phyloP scores from a whole-genome alignment of 192 early-diverging fungal genomes.

The Pilobolus umbonatus region DNA sequence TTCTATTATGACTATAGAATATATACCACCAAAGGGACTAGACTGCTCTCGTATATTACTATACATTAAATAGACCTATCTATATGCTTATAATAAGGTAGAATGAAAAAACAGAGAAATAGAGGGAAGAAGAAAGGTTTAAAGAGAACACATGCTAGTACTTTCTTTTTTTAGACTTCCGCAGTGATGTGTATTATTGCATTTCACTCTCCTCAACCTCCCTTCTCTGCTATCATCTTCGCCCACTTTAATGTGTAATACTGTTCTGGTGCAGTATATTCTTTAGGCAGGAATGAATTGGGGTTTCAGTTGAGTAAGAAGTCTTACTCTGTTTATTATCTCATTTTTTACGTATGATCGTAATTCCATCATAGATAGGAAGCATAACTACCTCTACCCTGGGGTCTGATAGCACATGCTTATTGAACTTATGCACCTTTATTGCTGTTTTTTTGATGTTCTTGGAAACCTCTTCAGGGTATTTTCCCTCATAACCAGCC shows the following conservation, averaged over 20 bases:
- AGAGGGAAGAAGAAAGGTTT: neutral
- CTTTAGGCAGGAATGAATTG: no score
- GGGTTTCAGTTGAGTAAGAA: no score
- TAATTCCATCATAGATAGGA: constrained; percentile 62
- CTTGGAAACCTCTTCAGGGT: constrained; percentile 10
- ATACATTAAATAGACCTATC: constrained; percentile 4
- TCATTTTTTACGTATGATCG: constrained; percentile 32
- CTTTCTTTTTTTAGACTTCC: constrained; percentile 6
- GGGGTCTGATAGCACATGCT: constrained; percentile 53
- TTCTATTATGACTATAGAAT: no score
- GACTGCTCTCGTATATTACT: no score
- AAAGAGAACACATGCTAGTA: constrained; percentile 3
- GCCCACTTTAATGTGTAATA: neutral
- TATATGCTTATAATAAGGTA: constrained; percentile 2
- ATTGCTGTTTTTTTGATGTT: constrained; percentile 31
- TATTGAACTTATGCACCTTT: constrained; percentile 56
- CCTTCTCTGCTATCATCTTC: neutral
- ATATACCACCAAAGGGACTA: no score
- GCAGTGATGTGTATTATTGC: neutral
- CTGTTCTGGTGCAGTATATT: no score
- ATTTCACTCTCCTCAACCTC: neutral
- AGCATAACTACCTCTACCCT: constrained; percentile 54
- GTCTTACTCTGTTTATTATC: no score
- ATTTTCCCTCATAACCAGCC: constrained; percentile 7
- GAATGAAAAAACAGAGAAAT: neutral